A percentile compares a stretch with the other conserved stretches of the same genome.
phyloP scores from a whole-genome alignment of 305 asterid species.

The Fraxinus xanthoxyloides region DNA sequence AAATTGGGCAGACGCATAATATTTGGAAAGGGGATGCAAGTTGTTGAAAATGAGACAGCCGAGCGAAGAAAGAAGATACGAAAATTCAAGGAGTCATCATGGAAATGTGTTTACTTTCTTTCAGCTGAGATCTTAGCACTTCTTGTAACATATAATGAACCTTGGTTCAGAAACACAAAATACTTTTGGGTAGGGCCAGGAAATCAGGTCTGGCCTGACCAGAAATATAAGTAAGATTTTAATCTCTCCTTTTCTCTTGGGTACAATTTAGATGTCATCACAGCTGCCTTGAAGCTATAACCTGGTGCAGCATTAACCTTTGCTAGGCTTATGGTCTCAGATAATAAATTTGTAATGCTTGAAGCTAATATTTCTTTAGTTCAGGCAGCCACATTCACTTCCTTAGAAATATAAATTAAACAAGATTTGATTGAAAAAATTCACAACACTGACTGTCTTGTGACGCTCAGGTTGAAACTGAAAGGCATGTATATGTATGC shows the following conservation, averaged over 20 bases:
- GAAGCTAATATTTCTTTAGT: constrained; percentile 5
- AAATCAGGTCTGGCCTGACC: constrained; percentile 83
- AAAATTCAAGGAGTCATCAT: constrained; percentile 95
- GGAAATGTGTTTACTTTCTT: constrained; percentile 89
- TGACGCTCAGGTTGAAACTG: constrained; percentile 63
- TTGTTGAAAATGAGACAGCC: constrained; percentile 42
- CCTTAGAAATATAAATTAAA: constrained; percentile 5
- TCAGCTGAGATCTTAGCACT: constrained; percentile 86
- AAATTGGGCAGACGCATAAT: constrained; percentile 64
- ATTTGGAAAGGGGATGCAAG: constrained; percentile 61
- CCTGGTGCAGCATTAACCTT: background rate
- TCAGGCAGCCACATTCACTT: constrained; percentile 3
- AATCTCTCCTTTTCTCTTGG: constrained; percentile 7
- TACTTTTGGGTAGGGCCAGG: constrained; percentile 95
- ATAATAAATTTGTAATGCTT: background rate
- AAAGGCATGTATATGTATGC: constrained; percentile 79
- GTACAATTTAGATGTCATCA: constrained; percentile 10
- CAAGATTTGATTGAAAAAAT: background rate
- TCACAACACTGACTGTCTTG: constrained; percentile 18
- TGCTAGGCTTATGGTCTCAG: background rate
- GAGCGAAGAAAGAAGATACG: constrained; percentile 62
- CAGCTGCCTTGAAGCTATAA: constrained; percentile 16
- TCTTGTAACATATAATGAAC: constrained; percentile 77
- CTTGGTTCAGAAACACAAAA: constrained; percentile 74
- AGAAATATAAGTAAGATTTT: constrained; percentile 64